Evolutionary conservation across 768 basidiomycete genomes (phyloP).

Genomic region (Rhizopogon vulgaris): DNA sequence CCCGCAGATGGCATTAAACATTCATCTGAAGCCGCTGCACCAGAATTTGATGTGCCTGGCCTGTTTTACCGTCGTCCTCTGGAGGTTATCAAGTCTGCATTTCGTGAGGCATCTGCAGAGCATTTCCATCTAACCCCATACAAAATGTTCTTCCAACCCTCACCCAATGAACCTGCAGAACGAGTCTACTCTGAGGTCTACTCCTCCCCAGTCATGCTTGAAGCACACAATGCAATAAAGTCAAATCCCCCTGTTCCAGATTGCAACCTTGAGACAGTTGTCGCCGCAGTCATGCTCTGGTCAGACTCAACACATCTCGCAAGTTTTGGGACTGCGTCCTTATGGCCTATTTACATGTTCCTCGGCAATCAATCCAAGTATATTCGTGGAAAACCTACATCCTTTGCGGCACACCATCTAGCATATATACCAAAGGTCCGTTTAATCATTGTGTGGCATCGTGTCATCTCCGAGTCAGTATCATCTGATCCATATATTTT

Average conservation of each 20-base stretch:
- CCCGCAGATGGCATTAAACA: conserved; percentile 1
- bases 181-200: conserved; percentile 19
- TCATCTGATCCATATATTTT: too few species aligned
- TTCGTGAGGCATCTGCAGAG: conserved; percentile 11
- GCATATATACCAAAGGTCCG: conserved; percentile 15
- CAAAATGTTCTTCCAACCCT: conserved; percentile 2
- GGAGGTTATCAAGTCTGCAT: conserved; percentile 18
- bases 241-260: too few species aligned
- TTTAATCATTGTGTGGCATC: background rate
- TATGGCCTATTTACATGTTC: conserved; percentile 14
- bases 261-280: conserved; percentile 12
- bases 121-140: conserved; percentile 13
- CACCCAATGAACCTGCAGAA: conserved; percentile 5
- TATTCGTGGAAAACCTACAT: background rate
- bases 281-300: conserved; percentile 19
- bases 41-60: conserved; percentile 19
- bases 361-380: conserved; percentile 6
- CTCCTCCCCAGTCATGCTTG: conserved; percentile 10
- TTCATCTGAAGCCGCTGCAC: fast-evolving
- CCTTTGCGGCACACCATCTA: conserved; percentile 13
- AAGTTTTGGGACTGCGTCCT: conserved; percentile 7
- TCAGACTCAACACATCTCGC: conserved; percentile 19
- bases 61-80: conserved; percentile 19
- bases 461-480: too few species aligned
- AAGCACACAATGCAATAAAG: too few species aligned